A percentile compares a stretch with the other conserved stretches of the same genome.
These are phyloP conservation scores for Babesia divergens DNA, from an alignment of 169 alveolate species.

Conservation along the genomic window DNA sequence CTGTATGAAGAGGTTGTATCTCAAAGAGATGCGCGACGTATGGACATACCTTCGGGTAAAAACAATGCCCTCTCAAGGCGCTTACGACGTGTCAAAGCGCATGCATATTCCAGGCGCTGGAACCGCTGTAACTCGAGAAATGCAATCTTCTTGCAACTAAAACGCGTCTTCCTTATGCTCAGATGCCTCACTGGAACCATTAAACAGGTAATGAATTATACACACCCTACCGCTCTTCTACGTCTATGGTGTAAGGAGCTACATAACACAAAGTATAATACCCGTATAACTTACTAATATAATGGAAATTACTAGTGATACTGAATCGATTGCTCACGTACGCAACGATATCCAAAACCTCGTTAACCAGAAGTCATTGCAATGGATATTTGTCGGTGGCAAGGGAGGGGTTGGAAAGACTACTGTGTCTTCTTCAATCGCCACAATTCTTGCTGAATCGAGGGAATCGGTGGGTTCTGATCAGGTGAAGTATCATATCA, in stretches of 20 bases:
- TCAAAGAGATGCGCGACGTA: background rate
- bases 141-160: constrained; percentile 57
- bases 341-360: constrained; percentile 58
- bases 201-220: background rate
- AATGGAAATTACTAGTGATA: constrained; percentile 6
- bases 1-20: background rate
- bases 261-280: no score
- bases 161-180: constrained; percentile 34
- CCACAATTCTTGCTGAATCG: constrained; percentile 88
- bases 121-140: constrained; percentile 47
- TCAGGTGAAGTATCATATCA: background rate
- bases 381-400: constrained; percentile 99
- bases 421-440: constrained; percentile 95
- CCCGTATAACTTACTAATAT: background rate
- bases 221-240: no score
- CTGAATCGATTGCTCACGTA: background rate
- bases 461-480: constrained; percentile 87
- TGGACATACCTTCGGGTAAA: constrained; percentile 46
- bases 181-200: constrained; percentile 40
- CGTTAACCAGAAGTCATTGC: constrained; percentile 72
- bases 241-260: no score
- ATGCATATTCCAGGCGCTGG: constrained; percentile 31
- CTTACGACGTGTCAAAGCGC: constrained; percentile 44
- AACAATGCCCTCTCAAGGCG: constrained; percentile 37
- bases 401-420: constrained; percentile 99